Evolutionary conservation across 768 basidiomycete species (phyloP).

Genomic region (Galerina sulciceps): DNA sequence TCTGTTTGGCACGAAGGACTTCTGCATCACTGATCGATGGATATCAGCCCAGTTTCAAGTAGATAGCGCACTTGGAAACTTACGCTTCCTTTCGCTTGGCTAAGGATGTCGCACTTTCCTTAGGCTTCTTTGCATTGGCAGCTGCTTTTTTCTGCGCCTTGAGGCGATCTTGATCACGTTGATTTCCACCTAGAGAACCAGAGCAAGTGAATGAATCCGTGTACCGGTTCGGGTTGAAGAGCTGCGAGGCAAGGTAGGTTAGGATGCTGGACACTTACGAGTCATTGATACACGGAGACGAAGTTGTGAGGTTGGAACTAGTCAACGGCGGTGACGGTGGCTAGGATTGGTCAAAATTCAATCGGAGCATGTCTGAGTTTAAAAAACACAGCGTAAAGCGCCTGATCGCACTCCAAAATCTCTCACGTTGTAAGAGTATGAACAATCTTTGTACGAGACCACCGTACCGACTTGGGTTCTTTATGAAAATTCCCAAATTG

Average conservation of each 20-base stretch:
- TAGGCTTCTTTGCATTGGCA: slow-evolving; percentile 59
- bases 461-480: no score
- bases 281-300: slow-evolving; percentile 44
- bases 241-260: slow-evolving; percentile 6
- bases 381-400: not conserved
- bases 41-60: slow-evolving; percentile 15
- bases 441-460: no score
- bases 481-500: no score
- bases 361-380: slow-evolving; percentile 31
- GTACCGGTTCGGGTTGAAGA: slow-evolving; percentile 14
- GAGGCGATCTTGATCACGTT: slow-evolving; percentile 75
- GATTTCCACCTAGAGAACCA: slow-evolving; percentile 71
- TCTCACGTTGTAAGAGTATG: no score
- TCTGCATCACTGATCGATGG: slow-evolving; percentile 67
- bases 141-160: slow-evolving; percentile 77
- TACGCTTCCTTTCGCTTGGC: slow-evolving; percentile 79
- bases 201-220: slow-evolving; percentile 22
- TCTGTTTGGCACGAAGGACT: slow-evolving; percentile 76
- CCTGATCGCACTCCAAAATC: not conserved
- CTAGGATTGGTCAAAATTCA: slow-evolving; percentile 6
- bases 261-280: slow-evolving; percentile 42
- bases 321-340: not conserved
- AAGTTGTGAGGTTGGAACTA: slow-evolving; percentile 3
- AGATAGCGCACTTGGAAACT: slow-evolving; percentile 35
- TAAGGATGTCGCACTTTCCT: slow-evolving; percentile 67